Base-by-base conservation (phyloP, 345 rosid genomes). In the Hypericum perforatum region DNA sequence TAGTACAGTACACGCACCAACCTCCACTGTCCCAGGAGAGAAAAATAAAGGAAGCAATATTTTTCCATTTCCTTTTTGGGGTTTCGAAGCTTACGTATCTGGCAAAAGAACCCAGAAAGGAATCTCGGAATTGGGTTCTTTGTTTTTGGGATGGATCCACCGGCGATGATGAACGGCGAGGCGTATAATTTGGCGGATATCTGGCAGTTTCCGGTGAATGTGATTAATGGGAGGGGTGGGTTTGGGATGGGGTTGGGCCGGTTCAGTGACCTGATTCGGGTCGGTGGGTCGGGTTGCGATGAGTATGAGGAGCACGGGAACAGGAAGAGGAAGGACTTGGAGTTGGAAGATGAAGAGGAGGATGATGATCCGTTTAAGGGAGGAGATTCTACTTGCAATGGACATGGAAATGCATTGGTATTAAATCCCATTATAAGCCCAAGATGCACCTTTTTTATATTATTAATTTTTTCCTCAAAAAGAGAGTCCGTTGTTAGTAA, bases 61-160 rank as follows among this genome's bases (percentile, higher is more conserved):
- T 22, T 22, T 22, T 22, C 32, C 32, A 22, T 22, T 22, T 22
- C 32, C 32, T 22, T 22, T 22, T 22, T 4, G 32, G 32, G 32
- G 32, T 22, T 22, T 22, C 32, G 32, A 22, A 22, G 32, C 32
- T 22, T 22, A 22, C 32, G 1, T 22, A 22, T 22, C 32, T 22
- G 32, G 32, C 32, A 52, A 36, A 47, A 22, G 32, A 22, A 22
- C 32, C 32, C 32, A 22, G 32, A 22, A 22, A 22, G 32, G 32
- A 22, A 22, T 22, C 32, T 22, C 32, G 1, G 4, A 22, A 22
- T 22, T 22, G 32, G n/a, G n/a, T n/a, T n/a, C n/a, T n/a, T n/a
- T n/a, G n/a, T n/a, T n/a, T n/a, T n/a, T n/a, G n/a, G 29, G 29
- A 84, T 88, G 96, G 96, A 84, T 84, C 85, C 91, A 41, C 78